Conservation (phyloP, 306 rosid species). For the Ormosia emarginata region DNA sequence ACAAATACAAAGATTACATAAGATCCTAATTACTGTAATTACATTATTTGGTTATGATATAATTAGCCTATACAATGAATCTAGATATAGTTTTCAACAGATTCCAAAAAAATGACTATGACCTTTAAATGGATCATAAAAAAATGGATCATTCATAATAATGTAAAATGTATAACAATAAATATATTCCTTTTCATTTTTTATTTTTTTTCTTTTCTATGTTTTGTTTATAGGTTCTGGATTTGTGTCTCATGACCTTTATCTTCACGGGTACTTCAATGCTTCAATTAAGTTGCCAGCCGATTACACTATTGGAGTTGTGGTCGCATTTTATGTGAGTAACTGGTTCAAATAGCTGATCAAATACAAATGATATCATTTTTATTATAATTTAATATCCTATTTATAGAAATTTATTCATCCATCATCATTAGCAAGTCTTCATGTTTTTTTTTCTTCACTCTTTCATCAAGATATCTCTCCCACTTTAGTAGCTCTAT, state of each 20-base stretch:
- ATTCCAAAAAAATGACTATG: no score
- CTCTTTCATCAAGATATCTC: neutral
- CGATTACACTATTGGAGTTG: conserved; percentile 96
- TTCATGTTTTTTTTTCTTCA: neutral
- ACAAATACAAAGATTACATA: no score
- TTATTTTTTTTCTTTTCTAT: neutral
- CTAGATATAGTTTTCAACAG: no score
- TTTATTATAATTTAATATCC: neutral
- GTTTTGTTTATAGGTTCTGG: conserved; percentile 71
- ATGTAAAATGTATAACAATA: no score
- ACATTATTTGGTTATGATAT: no score
- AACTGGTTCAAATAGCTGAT: neutral
- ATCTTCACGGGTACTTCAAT: conserved; percentile 84
- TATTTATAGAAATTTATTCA: neutral
- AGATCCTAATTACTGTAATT: no score
- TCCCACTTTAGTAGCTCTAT: neutral
- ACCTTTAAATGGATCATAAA: no score
- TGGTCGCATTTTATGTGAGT: conserved; percentile 97
- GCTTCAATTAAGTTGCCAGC: conserved; percentile 88
- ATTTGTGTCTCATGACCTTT: conserved; percentile 90
- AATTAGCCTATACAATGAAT: no score
- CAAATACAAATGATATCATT: neutral
- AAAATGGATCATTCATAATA: no score
- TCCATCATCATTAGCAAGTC: neutral
- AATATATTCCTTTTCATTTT: neutral